Base-by-base conservation (phyloP, 2,329 filamentous ascomycete genomes). In the Knufia petricola region DNA sequence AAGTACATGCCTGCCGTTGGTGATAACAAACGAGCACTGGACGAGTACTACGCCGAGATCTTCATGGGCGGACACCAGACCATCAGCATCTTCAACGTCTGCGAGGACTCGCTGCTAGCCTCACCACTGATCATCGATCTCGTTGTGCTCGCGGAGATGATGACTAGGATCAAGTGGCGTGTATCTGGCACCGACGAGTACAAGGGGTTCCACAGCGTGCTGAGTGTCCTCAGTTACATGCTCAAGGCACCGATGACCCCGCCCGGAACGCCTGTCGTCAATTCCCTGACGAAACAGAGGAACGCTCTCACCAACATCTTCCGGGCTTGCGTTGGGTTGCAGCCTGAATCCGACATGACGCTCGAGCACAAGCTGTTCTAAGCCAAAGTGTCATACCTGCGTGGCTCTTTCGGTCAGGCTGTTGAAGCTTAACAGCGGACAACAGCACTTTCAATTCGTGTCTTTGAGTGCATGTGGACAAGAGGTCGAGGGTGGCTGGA, bases 1-100 rank as follows among this genome's bases (percentile, higher is more conserved):
- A 98, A 98, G 80, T 98, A 98, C 76, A 95, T 98, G 89, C 92
- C 92, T 30, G 87, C 89, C 55, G 92, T 98, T 42, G 92, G 92
- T 54, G 92, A 98, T 73, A 94, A 95, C 79, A 98, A 98, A 81
- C 88, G 92, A 65, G 92, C 92, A 48, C 78, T 98, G 48, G 92
- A 98, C 63, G 92, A 98, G 77, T 98, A 98, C 79, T 95, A 95
- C 60, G 92, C 88, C 49, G 90, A 98, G 77, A 96, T 98, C 70
- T 98, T 98, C 79, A 79, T 96, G 71, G 92, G 92, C 58, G 92
- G 92, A 36, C 92, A 96, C 72, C 92, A 98, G 76, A 96, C 88
- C 60, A 98, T 98, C 60, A 90, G 84, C 61, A 77, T 98, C 67
- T 95, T 95, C 81, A 98, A 98, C 69, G 89, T 96, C 60, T 98